Evolutionary conservation across 2,329 filamentous ascomycete species (phyloP).

Genomic region (Colletotrichum costaricense): DNA sequence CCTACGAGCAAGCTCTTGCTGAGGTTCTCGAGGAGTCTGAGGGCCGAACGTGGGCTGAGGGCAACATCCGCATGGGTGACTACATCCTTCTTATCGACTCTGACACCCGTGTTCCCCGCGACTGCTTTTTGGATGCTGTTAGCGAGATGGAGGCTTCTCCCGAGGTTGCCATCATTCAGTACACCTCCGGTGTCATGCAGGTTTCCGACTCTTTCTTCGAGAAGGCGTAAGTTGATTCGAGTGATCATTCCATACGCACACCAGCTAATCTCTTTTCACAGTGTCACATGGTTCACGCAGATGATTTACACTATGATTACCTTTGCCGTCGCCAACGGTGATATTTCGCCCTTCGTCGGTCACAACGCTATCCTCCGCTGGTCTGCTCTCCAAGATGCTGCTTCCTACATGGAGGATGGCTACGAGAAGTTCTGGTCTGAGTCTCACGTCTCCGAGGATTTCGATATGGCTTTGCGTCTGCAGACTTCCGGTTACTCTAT

Average conservation of each 20-base stretch:
- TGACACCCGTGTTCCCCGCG: slow-evolving; percentile 74
- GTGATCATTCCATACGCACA: background rate
- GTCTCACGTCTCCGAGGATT: slow-evolving; percentile 80
- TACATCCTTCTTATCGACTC: slow-evolving; percentile 76
- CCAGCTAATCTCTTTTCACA: slow-evolving; percentile 43
- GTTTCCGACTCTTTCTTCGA: slow-evolving; percentile 80
- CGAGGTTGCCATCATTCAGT: slow-evolving; percentile 78
- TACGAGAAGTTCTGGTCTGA: slow-evolving; percentile 81
- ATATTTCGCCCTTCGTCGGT: slow-evolving; percentile 80
- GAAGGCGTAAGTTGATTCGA: slow-evolving; percentile 54
- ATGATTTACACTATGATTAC: slow-evolving; percentile 80
- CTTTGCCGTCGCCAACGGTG: slow-evolving; percentile 77
- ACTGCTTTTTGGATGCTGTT: slow-evolving; percentile 77
- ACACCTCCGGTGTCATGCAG: slow-evolving; percentile 81
- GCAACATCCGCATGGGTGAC: slow-evolving; percentile 68
- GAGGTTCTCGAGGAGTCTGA: slow-evolving; percentile 61
- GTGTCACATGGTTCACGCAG: slow-evolving; percentile 82
- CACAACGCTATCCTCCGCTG: slow-evolving; percentile 82
- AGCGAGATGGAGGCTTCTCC: slow-evolving; percentile 78
- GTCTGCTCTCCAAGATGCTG: slow-evolving; percentile 54
- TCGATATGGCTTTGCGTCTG: slow-evolving; percentile 79
- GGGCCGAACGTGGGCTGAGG: slow-evolving; percentile 65
- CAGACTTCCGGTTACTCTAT: slow-evolving; percentile 76
- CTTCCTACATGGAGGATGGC: slow-evolving; percentile 56
- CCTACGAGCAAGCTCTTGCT: slow-evolving; percentile 57